Evolutionary conservation across 2,329 filamentous ascomycete species (phyloP).

Genomic region (Apiospora pterosperma): DNA sequence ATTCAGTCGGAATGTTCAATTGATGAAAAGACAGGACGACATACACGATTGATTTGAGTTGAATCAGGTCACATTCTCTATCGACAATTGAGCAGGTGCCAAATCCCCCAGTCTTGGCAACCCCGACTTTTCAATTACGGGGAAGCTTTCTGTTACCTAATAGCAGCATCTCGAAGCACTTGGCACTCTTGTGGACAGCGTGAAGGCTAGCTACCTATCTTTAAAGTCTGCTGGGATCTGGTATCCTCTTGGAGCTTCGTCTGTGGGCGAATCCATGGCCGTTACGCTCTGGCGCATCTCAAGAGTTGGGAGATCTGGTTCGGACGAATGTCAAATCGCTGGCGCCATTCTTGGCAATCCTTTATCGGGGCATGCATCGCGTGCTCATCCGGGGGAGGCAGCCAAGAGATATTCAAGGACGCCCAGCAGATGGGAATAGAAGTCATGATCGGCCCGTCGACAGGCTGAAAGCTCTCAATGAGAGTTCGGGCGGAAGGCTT

Average conservation of each 20-base stretch:
- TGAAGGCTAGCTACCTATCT: neutral
- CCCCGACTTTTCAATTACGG: neutral
- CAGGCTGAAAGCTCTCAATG: neutral
- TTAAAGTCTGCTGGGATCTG: neutral
- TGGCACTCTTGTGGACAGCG: neutral
- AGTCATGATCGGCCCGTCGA: too few relatives aligned
- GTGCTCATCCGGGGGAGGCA: neutral
- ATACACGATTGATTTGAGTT: neutral
- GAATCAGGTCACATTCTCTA: too few relatives aligned
- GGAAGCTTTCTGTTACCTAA: constrained; percentile 1
- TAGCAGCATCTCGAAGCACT: constrained; percentile 1
- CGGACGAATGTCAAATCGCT: neutral
- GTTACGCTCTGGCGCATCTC: neutral
- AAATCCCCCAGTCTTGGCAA: neutral
- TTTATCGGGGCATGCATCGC: neutral
- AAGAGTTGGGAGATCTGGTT: too few relatives aligned
- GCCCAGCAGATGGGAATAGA: neutral
- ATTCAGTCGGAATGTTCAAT: neutral
- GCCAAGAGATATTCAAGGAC: neutral
- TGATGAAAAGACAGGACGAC: neutral
- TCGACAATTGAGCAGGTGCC: constrained; percentile 1
- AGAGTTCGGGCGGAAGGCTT: neutral
- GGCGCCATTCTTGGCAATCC: neutral
- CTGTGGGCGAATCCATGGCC: neutral
- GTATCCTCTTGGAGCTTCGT: neutral